These are phyloP conservation scores for Phytopythium sindhum DNA, from an alignment of 352 stramenopile species.

Conservation along the genomic window DNA sequence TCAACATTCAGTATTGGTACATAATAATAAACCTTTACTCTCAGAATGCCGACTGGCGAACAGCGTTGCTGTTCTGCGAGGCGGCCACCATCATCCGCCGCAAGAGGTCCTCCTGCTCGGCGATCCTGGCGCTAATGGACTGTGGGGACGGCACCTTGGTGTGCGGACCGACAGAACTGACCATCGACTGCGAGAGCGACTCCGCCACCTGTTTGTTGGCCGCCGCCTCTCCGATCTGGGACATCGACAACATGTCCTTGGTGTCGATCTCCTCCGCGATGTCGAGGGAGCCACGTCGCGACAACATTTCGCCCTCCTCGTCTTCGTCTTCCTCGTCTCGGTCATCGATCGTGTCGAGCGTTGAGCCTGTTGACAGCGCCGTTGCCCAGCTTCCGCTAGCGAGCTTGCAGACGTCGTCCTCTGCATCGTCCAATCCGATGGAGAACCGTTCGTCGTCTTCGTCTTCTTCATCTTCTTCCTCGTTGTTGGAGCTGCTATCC, in stretches of 20 bases:
- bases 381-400: background rate
- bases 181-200: constrained; percentile 2
- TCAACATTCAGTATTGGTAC: too few species aligned
- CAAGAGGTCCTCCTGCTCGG: constrained; percentile 31
- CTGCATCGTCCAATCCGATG: constrained; percentile 3
- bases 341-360: constrained; percentile 8
- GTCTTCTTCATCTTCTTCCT: background rate
- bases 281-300: background rate
- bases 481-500: background rate
- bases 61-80: background rate
- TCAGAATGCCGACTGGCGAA: background rate
- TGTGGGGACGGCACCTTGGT: constrained; percentile 4
- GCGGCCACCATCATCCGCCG: constrained; percentile 23
- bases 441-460: constrained; percentile 9
- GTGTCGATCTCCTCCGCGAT: constrained; percentile 9
- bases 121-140: constrained; percentile 26
- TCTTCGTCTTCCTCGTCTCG: constrained; percentile 2
- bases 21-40: too few species aligned
- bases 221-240: background rate
- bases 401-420: background rate
- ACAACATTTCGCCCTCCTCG: background rate
- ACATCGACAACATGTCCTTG: constrained; percentile 9
- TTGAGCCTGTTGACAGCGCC: constrained; percentile 1
- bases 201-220: background rate
- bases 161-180: background rate